Conservation (phyloP, 345 rosid genomes). For the Lepidium aucheri region DNA sequence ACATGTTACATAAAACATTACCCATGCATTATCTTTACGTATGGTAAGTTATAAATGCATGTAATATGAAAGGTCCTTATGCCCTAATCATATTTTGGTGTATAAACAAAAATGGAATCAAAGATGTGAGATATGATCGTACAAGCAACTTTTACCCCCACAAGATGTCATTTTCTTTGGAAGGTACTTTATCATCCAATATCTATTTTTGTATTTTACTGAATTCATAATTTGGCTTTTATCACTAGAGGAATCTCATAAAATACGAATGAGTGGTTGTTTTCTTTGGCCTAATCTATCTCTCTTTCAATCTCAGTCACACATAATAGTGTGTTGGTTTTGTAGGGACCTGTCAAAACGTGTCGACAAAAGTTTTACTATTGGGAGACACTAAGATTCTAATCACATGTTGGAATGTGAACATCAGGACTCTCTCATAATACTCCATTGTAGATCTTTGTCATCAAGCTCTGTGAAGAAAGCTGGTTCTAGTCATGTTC, state of each 20-base stretch:
- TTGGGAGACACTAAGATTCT: constrained; percentile 18
- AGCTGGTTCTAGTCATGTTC: not conserved
- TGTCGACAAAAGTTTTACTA: constrained; percentile 19
- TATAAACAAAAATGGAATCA: constrained; percentile 12
- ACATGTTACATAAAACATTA: not conserved
- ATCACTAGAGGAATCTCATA: constrained; percentile 18
- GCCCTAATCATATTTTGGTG: constrained; percentile 1
- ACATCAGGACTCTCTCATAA: constrained; percentile 3
- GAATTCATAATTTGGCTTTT: constrained; percentile 12
- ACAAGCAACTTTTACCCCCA: constrained; percentile 15
- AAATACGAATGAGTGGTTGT: constrained; percentile 19
- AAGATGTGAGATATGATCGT: not conserved
- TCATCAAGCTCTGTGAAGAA: constrained; percentile 2
- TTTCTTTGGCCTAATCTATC: constrained; percentile 8
- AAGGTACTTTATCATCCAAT: not conserved
- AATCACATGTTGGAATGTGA: constrained; percentile 26
- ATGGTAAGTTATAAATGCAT: not conserved
- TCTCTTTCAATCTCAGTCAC: constrained; percentile 18
- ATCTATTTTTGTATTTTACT: constrained; percentile 22
- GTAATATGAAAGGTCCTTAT: constrained; percentile 4
- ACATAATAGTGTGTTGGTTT: constrained; percentile 12
- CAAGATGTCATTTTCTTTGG: constrained; percentile 15
- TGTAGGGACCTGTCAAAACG: constrained; percentile 19
- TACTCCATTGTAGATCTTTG: constrained; percentile 13
- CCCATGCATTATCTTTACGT: not conserved